Evolutionary conservation across 2,329 filamentous ascomycete genomes (phyloP), one percentile per base, ranked within the genome.

Genomic region (Fusarium sp.): DNA sequence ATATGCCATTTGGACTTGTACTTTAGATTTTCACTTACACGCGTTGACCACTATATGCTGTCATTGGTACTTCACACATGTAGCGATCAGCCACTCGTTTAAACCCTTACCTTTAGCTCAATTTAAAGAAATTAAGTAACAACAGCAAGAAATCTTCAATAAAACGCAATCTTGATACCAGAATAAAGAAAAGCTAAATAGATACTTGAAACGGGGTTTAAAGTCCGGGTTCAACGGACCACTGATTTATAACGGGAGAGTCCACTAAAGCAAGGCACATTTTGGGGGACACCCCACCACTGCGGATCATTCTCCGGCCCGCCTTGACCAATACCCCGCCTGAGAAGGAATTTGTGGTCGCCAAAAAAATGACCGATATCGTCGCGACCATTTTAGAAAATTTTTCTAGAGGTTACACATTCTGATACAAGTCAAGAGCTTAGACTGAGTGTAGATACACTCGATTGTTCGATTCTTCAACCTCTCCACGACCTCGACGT

Each of bases 321-420:
- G 64, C 63, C 46, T 27, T 34, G 42, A 38, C 63, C 63, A 66
- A 66, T 67, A 64, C 61, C 63, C 63, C 64, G 49, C 64, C 56
- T 16, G 24, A 9, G 25, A 44, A 67, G 66, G 42, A 40, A 55
- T 56, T 67, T 67, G 61, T 66, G 63, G 64, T 67, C 42, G 40
- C 50, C 44, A 66, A 66, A 65, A 64, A 66, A 67, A 63, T 40
- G 63, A 56, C 64, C 63, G 63, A 67, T 63, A 67, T 67, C 63
- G 64, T 67, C 63, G 60, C 44, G 64, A 66, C 56, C 56, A 38
- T 22, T 43, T 32, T 29, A 55, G 63, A 67, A 67, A 67, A 67
- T 1, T 62, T 67, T 67, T 67, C 50, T 30, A 22, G 42, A 62
- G 55, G 63, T 66, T 67, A 62, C 63, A 56, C 44, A 66, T 54